Evolutionary conservation across 2,329 filamentous ascomycete species (phyloP), one percentile per base, ranked within the genome.

Genomic region (Biscogniauxia sp.): DNA sequence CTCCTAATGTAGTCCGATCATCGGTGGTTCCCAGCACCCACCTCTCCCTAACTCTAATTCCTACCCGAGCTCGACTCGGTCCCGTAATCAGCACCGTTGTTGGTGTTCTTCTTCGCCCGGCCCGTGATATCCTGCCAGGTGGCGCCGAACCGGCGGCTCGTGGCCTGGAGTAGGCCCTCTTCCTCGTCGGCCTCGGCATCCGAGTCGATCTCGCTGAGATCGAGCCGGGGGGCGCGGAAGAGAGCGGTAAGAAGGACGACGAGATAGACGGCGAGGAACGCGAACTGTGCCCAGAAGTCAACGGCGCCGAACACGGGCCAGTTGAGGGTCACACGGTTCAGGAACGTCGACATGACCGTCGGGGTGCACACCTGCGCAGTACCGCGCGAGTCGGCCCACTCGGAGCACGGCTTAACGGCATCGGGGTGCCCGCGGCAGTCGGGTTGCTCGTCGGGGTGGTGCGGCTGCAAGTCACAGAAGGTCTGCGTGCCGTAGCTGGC

Each of bases 261-360:
- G 9, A 97, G 75, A 75, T 96, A 97, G 20, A 97, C 82, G 37
- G 77, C 89, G 51, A 99, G 77, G 78, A 99, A 98, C 13, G 84
- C 90, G 72, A 97, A 98, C 71, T 99, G 95, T 0, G 93, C 91
- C 93, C 93, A 99, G 76, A 98, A 99, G 67, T 92, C 85, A n/a
- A 98, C 79, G 11, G 89, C 87, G 11, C 95, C 95, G 71, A 99
- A 96, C 73, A 97, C 92, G 5, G 95, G 93, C 83, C 95, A 99
- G 73, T 96, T 97, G 71, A 97, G 85, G 20, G 91, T 93, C 62
- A 97, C 86, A 52, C 93, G 88, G 76, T 98, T 97, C 66, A 99
- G 82, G 76, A 99, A 96, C 0, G 92, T 97, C 61, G 91, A 95
- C 74, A 93, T 90, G 45, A 97, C 88, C 20, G 89, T 94, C 0